Evolutionary conservation across 371 early-diverging fungal species (phyloP).

Genomic region (Mucor racemosus): DNA sequence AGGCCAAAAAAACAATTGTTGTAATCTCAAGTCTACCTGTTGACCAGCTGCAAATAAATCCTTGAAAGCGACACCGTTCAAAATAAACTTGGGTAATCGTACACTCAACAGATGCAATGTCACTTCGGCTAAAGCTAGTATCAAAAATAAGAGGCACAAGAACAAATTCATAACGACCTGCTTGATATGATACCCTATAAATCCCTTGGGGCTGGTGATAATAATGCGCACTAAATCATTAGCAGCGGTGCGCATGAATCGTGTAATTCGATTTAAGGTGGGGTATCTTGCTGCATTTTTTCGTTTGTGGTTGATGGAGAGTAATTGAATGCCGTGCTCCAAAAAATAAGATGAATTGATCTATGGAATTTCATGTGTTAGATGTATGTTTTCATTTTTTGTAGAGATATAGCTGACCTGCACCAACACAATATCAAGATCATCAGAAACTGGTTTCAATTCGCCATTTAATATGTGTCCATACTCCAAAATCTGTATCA

Average conservation of each 20-base stretch:
- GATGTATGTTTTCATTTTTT: no score
- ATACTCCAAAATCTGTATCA: constrained; percentile 29
- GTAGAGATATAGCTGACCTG: constrained; percentile 23
- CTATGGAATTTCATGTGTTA: constrained; percentile 14
- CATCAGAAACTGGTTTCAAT: constrained; percentile 15
- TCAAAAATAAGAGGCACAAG: constrained; percentile 47
- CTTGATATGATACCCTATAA: constrained; percentile 36
- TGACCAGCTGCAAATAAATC: constrained; percentile 73
- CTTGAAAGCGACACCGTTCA: constrained; percentile 66
- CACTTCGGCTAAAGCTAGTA: constrained; percentile 54
- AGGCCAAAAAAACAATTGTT: constrained; percentile 86
- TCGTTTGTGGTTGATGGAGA: constrained; percentile 34
- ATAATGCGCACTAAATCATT: constrained; percentile 24
- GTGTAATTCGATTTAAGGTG: constrained; percentile 3
- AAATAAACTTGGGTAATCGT: constrained; percentile 56
- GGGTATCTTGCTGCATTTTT: constrained; percentile 17
- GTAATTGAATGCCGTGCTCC: constrained; percentile 45
- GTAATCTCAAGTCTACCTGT: constrained; percentile 81
- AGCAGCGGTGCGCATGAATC: not conserved
- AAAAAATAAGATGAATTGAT: constrained; percentile 58
- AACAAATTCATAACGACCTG: constrained; percentile 37
- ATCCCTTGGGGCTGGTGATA: constrained; percentile 27
- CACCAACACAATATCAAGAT: constrained; percentile 32
- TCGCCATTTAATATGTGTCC: constrained; percentile 23
- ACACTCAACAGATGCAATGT: constrained; percentile 58